Base-by-base conservation (phyloP, 768 basidiomycete genomes). In the Suillus clintonianus region DNA sequence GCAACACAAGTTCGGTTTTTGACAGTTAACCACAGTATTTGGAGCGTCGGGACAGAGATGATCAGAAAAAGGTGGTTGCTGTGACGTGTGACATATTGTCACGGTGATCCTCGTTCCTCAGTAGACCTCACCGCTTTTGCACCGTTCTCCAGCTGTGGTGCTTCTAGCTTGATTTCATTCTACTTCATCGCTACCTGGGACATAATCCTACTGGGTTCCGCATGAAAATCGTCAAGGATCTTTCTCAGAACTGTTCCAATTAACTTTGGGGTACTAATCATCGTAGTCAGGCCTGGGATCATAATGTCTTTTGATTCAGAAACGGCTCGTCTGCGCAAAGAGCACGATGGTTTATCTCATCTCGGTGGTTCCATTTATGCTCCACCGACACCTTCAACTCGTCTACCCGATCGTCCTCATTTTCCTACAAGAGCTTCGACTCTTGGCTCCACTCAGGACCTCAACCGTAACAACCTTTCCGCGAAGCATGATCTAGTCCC, bases 401-500 rank as follows among this genome's bases (percentile, higher is more conserved):
- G 81, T 37, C 68, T 80, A 22, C 76, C 82, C 64, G 86, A 86
- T 68, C 86, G 88, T 48, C 80, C 85, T 36, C 70, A 79, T 70
- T 70, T 83, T 51, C 89, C 89, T 59, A 84, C 82, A 43, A 85
- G 89, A 78, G 84, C 90, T 6, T 88, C 89, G 61, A 91, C 90
- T 14, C 71, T 86, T 62, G 81, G 83, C 64, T 78, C 82, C 41
- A 71, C 86, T 60, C 73, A 79, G 67, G 86, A 88, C 76, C 80
- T 83, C 59, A 80, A 85, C 77, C 82, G 83, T 70, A 81, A 79
- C 70, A 78, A 60, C 67, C 78, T 82, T 71, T 64, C 74, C n/a
- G 56, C 67, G 27, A 76, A 71, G 66, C 70, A 74, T 68, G 76
- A 74, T 68, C 66, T 69, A 11, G 68, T 69, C 45, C 70, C 84